Evolutionary conservation across 2,329 filamentous ascomycete genomes (phyloP).

Genomic region (Stachybotrys echinatus): DNA sequence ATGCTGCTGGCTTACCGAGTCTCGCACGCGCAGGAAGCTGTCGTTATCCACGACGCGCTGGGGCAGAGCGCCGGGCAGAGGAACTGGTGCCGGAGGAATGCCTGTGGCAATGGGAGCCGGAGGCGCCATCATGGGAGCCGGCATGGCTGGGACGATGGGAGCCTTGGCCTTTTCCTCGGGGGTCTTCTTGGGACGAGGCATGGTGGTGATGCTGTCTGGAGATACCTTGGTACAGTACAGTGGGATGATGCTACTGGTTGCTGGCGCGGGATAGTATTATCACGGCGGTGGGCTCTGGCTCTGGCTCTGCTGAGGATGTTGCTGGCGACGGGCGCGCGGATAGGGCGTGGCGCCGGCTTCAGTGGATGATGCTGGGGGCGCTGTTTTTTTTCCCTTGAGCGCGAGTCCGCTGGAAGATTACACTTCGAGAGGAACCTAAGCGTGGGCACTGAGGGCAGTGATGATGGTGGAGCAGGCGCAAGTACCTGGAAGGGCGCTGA

Average conservation of each 20-base stretch:
- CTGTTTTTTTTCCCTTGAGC: background rate
- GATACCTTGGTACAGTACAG: constrained; percentile 8
- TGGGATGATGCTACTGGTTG: background rate
- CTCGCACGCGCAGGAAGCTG: constrained; percentile 74
- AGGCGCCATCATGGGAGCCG: constrained; percentile 34
- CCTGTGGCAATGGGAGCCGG: constrained; percentile 16
- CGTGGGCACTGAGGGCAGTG: background rate
- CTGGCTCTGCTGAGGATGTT: background rate
- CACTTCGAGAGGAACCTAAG: background rate
- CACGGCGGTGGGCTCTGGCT: too few relatives aligned
- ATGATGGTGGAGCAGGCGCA: background rate
- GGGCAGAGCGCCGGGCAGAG: constrained; percentile 11
- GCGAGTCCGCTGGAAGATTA: background rate
- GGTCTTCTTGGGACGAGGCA: constrained; percentile 42
- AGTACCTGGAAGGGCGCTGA: background rate
- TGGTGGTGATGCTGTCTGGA: constrained; percentile 17
- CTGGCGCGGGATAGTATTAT: background rate
- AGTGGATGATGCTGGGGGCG: background rate
- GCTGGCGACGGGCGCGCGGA: background rate
- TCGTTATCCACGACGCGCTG: constrained; percentile 57
- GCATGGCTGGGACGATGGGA: constrained; percentile 23
- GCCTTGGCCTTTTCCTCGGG: constrained; percentile 31
- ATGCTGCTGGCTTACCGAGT: constrained; percentile 58
- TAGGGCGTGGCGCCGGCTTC: background rate
- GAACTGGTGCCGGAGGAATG: constrained; percentile 5